These are phyloP conservation scores for Casuarina cunninghamiana DNA, from an alignment of 306 rosid species.

Conservation along the genomic window DNA sequence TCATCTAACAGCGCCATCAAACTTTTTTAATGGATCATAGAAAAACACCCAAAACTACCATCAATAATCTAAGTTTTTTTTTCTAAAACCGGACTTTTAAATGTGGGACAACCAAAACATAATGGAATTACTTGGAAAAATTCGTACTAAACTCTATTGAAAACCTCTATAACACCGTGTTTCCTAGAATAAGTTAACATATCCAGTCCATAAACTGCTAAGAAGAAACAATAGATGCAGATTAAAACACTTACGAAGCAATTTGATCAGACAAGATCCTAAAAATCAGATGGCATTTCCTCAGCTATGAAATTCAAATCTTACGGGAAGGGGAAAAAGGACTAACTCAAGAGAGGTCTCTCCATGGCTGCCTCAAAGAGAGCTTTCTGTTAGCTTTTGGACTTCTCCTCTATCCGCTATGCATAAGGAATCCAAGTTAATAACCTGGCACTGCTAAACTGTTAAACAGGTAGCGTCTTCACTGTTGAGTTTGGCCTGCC, in stretches of 20 bases:
- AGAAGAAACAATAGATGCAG: not conserved
- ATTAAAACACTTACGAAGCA: constrained; percentile 10
- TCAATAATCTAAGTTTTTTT: too few relatives aligned
- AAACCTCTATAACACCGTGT: not conserved
- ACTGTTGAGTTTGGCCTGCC: constrained; percentile 66
- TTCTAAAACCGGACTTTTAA: too few relatives aligned
- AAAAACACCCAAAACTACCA: too few relatives aligned
- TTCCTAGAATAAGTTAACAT: not conserved
- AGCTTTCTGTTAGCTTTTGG: constrained; percentile 30
- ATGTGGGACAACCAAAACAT: not conserved
- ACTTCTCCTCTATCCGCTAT: constrained; percentile 35
- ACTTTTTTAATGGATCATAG: too few relatives aligned
- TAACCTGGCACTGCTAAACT: constrained; percentile 32
- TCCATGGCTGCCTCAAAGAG: too few relatives aligned
- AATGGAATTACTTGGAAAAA: not conserved
- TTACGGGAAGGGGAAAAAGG: constrained; percentile 12
- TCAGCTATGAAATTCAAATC: constrained; percentile 34
- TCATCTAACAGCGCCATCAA: too few relatives aligned
- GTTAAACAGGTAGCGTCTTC: constrained; percentile 35
- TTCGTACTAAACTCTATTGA: constrained; percentile 8
- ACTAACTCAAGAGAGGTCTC: constrained; percentile 6
- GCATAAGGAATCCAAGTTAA: constrained; percentile 25
- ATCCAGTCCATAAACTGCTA: constrained; percentile 16
- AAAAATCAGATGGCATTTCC: constrained; percentile 40
- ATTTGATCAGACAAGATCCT: constrained; percentile 36